Percentiles rank a stretch among this genome's conserved stretches.
These are phyloP conservation scores for Emydomyces testavorans DNA, from an alignment of 2,329 filamentous ascomycete genomes.

Conservation along the genomic window DNA sequence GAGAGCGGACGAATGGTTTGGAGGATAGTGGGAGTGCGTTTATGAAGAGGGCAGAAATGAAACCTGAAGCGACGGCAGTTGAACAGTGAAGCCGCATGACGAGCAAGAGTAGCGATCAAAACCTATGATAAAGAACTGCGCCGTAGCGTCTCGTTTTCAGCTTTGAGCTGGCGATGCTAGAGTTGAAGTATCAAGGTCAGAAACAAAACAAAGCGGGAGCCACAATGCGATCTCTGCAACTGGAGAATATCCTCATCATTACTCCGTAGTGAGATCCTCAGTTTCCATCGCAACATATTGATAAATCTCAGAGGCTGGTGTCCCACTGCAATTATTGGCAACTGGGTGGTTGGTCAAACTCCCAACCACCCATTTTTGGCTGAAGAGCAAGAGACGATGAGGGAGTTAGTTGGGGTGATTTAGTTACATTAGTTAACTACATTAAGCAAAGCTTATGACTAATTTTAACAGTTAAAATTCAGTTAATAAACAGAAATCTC, in stretches of 20 bases:
- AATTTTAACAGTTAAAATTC: too few species aligned
- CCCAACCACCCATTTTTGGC: conserved; percentile 9
- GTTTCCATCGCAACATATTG: background rate
- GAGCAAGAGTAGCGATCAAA: background rate
- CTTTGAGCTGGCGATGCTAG: background rate
- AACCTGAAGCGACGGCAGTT: background rate
- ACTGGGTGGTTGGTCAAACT: conserved; percentile 6
- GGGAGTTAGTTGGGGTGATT: too few species aligned
- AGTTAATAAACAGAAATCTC: too few species aligned
- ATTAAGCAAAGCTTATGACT: too few species aligned
- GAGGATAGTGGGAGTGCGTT: conserved; percentile 1
- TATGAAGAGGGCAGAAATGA: conserved; percentile 1
- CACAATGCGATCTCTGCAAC: background rate
- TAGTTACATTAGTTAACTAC: too few species aligned
- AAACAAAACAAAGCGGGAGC: background rate
- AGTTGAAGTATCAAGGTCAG: background rate
- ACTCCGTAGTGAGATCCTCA: conserved; percentile 2
- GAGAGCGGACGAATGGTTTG: background rate
- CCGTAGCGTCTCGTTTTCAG: background rate
- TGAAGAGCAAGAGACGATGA: background rate
- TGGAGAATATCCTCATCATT: background rate
- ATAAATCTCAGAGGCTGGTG: background rate
- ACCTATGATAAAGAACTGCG: background rate
- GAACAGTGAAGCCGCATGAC: conserved; percentile 1
- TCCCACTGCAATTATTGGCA: background rate